A percentile compares a stretch with the other conserved stretches of the same genome.
phyloP scores from a whole-genome alignment of 805 yeast species.

The Schizosaccharomyces lindneri region DNA sequence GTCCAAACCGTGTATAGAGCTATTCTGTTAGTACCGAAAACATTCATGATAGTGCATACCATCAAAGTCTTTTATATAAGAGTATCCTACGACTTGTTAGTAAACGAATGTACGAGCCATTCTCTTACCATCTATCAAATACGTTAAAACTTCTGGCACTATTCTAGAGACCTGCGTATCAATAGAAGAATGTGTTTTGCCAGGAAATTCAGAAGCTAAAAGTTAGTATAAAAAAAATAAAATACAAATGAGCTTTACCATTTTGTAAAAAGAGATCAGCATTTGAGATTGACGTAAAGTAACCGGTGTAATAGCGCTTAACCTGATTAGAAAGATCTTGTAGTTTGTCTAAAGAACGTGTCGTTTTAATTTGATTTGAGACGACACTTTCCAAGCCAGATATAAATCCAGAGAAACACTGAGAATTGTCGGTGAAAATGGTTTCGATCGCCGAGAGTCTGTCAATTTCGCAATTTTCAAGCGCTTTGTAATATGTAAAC shows the following conservation, averaged over 20 bases:
- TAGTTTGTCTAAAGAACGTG: not conserved
- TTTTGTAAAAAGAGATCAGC: not conserved
- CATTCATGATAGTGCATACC: no score
- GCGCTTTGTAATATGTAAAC: no score
- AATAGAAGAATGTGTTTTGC: not conserved
- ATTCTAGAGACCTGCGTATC: not conserved
- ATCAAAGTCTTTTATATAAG: no score
- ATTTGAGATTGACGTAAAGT: not conserved
- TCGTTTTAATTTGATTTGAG: not conserved
- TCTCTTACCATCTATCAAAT: not conserved
- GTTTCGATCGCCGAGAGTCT: no score
- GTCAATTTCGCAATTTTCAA: no score
- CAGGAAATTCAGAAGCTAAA: no score
- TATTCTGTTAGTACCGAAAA: no score
- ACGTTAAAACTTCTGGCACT: not conserved
- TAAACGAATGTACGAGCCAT: not conserved
- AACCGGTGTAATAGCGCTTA: not conserved
- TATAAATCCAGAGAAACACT: not conserved
- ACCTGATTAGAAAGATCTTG: not conserved
- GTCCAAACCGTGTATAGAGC: no score
- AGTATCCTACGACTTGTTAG: no score
- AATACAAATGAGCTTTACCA: not conserved
- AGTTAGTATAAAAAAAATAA: no score
- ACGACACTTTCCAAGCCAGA: not conserved
- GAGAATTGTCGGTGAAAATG: no score